phyloP scores from a whole-genome alignment of 2,329 filamentous ascomycete species.

The Fusarium foetens region DNA sequence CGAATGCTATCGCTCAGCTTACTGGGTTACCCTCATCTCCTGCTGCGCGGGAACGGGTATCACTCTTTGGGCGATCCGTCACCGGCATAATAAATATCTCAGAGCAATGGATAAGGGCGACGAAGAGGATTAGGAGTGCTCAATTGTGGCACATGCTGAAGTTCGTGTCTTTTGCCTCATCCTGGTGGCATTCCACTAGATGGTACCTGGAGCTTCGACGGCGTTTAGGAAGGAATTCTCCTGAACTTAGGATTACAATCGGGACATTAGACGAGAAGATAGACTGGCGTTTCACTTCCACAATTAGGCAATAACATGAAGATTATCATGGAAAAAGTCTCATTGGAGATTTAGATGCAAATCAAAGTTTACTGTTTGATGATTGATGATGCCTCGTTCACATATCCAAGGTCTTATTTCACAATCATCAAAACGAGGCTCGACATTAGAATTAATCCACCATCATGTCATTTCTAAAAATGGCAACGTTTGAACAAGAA shows the following conservation, averaged over 20 bases:
- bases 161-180: neutral
- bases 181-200: neutral
- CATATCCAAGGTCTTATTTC: slow-evolving; percentile 24
- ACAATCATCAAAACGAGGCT: slow-evolving; percentile 13
- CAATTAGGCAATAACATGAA: neutral
- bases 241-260: neutral
- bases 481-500: slow-evolving; percentile 16
- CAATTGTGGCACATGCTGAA: neutral
- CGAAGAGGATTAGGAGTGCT: slow-evolving; percentile 50
- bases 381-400: slow-evolving; percentile 4
- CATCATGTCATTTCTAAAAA: slow-evolving; percentile 22
- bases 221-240: slow-evolving; percentile 8
- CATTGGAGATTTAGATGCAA: slow-evolving; percentile 32
- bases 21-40: slow-evolving; percentile 79
- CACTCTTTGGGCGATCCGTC: slow-evolving; percentile 75
- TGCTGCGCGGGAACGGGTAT: slow-evolving; percentile 75
- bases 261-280: slow-evolving; percentile 5
- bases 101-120: slow-evolving; percentile 52
- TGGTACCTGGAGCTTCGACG: neutral
- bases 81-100: slow-evolving; percentile 59
- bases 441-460: slow-evolving; percentile 29
- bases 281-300: neutral
- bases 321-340: slow-evolving; percentile 19
- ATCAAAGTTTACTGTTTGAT: slow-evolving; percentile 20
- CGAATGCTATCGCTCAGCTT: slow-evolving; percentile 83